Evolutionary conservation across 179 eudicot genomes (phyloP).

Genomic region (Gypsophila paniculata): DNA sequence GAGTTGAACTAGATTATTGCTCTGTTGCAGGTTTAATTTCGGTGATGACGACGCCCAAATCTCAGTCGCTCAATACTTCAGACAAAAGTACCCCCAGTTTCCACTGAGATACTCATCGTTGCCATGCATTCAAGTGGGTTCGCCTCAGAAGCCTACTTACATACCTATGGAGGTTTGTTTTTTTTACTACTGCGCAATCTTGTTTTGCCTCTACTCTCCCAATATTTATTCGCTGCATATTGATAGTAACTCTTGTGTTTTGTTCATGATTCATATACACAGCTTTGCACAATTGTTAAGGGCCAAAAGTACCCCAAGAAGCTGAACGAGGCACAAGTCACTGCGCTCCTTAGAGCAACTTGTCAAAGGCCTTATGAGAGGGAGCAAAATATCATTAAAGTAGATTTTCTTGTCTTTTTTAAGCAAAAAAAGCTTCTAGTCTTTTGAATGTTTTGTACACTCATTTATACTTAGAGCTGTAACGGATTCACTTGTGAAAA

Average conservation of each 20-base stretch:
- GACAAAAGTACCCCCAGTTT: constrained; percentile 37
- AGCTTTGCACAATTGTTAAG: constrained; percentile 51
- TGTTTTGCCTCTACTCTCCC: not conserved
- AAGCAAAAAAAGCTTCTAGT: no score
- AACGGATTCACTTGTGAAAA: not conserved
- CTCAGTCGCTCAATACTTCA: constrained; percentile 60
- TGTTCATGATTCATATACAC: not conserved
- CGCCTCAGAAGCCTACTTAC: constrained; percentile 41
- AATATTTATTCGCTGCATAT: not conserved
- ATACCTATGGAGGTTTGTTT: constrained; percentile 79
- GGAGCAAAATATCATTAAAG: constrained; percentile 43
- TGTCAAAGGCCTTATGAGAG: constrained; percentile 71
- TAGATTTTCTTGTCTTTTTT: constrained; percentile 10
- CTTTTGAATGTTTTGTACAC: not conserved
- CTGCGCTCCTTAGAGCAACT: constrained; percentile 58
- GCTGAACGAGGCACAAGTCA: constrained; percentile 65
- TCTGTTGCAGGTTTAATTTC: constrained; percentile 34
- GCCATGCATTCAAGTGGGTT: constrained; percentile 70
- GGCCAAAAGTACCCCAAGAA: constrained; percentile 63
- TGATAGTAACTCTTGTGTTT: not conserved
- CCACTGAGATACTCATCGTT: constrained; percentile 32
- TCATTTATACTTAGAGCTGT: no score
- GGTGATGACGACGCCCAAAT: constrained; percentile 24
- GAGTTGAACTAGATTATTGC: not conserved
- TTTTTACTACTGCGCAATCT: not conserved